phyloP scores from a whole-genome alignment of 129 eudicot species.

The Flaveria sonorensis region DNA sequence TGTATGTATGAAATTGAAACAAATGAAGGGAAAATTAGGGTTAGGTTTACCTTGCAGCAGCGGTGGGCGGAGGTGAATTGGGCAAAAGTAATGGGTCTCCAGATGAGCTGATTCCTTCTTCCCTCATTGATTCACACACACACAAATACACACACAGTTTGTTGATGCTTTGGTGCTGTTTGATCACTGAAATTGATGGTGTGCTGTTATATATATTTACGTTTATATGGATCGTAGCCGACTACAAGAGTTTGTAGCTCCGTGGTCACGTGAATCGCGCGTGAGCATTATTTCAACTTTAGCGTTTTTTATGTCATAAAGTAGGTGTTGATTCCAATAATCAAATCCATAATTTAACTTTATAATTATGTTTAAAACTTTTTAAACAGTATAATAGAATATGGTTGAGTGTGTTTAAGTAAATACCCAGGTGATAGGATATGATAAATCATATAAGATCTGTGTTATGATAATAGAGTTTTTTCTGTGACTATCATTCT shows the following conservation, averaged over 20 bases:
- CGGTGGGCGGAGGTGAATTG: conserved; percentile 58
- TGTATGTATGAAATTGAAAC: background rate
- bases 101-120: conserved; percentile 88
- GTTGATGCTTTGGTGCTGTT: conserved; percentile 25
- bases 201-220: background rate
- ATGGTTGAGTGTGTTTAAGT: too few species aligned
- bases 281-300: conserved; percentile 12
- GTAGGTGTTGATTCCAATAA: too few species aligned
- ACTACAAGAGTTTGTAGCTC: conserved; percentile 17
- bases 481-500: too few species aligned
- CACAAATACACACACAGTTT: conserved; percentile 8
- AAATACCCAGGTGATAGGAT: too few species aligned
- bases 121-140: conserved; percentile 54
- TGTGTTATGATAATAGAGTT: too few species aligned
- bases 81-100: conserved; percentile 66
- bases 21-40: conserved; percentile 36
- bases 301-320: too few species aligned
- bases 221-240: conserved; percentile 15
- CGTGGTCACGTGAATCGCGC: conserved; percentile 35
- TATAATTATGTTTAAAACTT: too few species aligned
- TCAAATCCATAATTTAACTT: too few species aligned
- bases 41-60: conserved; percentile 85
- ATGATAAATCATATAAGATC: too few species aligned
- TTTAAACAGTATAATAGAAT: too few species aligned
- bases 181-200: conserved; percentile 22